Percentiles rank a stretch among this genome's conserved stretches.
Evolutionary conservation across 129 eudicot genomes (phyloP).

Genomic region (Helichrysum umbraculigerum): DNA sequence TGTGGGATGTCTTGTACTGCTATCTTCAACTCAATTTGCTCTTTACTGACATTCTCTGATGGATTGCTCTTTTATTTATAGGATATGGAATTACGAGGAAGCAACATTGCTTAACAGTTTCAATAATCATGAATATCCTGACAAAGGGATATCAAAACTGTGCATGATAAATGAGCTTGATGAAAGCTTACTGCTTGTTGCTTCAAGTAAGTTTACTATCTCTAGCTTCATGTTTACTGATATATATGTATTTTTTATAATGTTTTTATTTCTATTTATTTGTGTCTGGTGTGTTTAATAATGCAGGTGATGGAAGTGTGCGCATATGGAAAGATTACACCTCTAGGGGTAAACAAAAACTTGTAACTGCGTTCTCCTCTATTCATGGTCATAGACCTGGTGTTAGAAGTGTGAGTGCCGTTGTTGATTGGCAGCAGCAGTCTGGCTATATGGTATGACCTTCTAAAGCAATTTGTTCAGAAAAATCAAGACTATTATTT

Average conservation of each 20-base stretch:
- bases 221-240: neutral
- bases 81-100: slow-evolving; percentile 98
- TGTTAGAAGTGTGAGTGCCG: slow-evolving; percentile 77
- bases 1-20: neutral
- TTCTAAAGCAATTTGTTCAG: neutral
- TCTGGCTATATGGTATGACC: slow-evolving; percentile 84
- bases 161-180: slow-evolving; percentile 92
- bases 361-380: slow-evolving; percentile 88
- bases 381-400: slow-evolving; percentile 89
- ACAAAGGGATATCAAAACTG: slow-evolving; percentile 87
- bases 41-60: slow-evolving; percentile 14
- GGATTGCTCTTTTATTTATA: slow-evolving; percentile 19
- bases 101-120: slow-evolving; percentile 81
- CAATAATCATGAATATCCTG: slow-evolving; percentile 76
- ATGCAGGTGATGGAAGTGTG: slow-evolving; percentile 82
- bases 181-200: slow-evolving; percentile 92
- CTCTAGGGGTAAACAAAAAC: slow-evolving; percentile 61
- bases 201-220: slow-evolving; percentile 61
- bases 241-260: neutral
- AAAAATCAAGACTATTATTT: neutral
- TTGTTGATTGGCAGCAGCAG: slow-evolving; percentile 99
- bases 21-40: neutral
- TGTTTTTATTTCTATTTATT: slow-evolving; percentile 1
- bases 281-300: slow-evolving; percentile 3
- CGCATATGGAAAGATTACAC: slow-evolving; percentile 94